Conservation (phyloP, 495 filamentous ascomycete genomes). For the Entonaema liquescens region DNA sequence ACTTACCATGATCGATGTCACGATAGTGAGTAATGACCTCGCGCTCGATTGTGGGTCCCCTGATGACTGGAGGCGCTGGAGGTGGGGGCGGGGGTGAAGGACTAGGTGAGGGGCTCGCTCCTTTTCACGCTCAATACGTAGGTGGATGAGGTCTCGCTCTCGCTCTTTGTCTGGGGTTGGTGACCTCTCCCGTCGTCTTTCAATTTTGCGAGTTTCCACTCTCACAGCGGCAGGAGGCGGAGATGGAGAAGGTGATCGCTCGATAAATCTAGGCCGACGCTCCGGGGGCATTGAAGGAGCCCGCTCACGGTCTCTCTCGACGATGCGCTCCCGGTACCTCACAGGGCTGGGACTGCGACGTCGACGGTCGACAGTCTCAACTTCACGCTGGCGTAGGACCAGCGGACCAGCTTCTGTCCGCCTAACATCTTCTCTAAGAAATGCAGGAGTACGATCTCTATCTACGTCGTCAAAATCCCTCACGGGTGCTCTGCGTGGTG, state of each 20-base stretch:
- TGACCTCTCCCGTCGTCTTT: slow-evolving; percentile 41
- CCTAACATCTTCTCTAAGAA: slow-evolving; percentile 51
- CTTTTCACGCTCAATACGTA: slow-evolving; percentile 53
- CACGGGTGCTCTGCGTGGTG: slow-evolving; percentile 44
- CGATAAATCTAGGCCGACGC: slow-evolving; percentile 38
- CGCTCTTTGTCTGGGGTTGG: slow-evolving; percentile 46
- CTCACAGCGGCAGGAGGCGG: slow-evolving; percentile 45
- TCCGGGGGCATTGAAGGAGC: slow-evolving; percentile 41
- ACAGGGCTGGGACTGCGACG: slow-evolving; percentile 58
- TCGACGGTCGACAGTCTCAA: slow-evolving; percentile 54
- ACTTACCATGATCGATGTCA: slow-evolving; percentile 86
- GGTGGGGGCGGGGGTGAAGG: slow-evolving; percentile 57
- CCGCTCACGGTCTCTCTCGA: slow-evolving; percentile 53
- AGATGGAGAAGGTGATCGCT: slow-evolving; percentile 56
- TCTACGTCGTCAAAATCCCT: slow-evolving; percentile 52
- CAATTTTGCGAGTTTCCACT: slow-evolving; percentile 41
- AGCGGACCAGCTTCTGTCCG: slow-evolving; percentile 51
- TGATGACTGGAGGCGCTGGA: slow-evolving; percentile 65
- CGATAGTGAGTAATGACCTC: slow-evolving; percentile 87
- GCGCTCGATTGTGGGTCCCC: slow-evolving; percentile 75
- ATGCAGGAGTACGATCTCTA: slow-evolving; percentile 50
- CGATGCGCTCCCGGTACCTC: slow-evolving; percentile 51
- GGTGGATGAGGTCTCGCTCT: slow-evolving; percentile 50
- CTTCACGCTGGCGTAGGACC: slow-evolving; percentile 56
- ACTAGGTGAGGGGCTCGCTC: slow-evolving; percentile 48